These are phyloP conservation scores for Cercospora brassicicola DNA, from an alignment of 2,329 filamentous ascomycete species.

Conservation along the genomic window DNA sequence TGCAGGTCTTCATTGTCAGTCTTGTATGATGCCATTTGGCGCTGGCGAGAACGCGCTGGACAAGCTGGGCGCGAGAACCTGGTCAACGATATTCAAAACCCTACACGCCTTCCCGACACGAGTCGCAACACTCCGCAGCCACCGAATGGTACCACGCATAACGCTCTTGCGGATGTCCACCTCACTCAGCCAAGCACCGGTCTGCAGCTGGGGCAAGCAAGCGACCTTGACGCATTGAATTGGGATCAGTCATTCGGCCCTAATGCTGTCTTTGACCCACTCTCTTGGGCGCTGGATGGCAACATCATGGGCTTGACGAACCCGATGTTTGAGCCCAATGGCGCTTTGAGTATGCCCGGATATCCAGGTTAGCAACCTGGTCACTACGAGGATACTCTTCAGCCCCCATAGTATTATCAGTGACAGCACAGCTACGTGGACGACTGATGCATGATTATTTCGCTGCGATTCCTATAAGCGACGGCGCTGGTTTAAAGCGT, in stretches of 20 bases:
- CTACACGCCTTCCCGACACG: slow-evolving; percentile 54
- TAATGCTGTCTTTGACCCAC: slow-evolving; percentile 86
- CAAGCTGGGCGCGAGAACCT: slow-evolving; percentile 49
- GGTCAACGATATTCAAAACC: slow-evolving; percentile 71
- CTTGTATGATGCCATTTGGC: slow-evolving; percentile 81
- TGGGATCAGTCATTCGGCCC: slow-evolving; percentile 43
- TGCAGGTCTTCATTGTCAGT: slow-evolving; percentile 83
- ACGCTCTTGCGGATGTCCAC: slow-evolving; percentile 22
- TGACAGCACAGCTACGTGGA: background rate
- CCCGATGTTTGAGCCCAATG: slow-evolving; percentile 23
- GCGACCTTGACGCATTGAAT: slow-evolving; percentile 32
- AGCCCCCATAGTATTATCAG: background rate
- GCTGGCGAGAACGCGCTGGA: slow-evolving; percentile 74
- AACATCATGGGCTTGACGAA: slow-evolving; percentile 51
- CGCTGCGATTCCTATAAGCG: background rate
- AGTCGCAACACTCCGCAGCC: slow-evolving; percentile 34
- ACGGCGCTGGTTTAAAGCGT: background rate
- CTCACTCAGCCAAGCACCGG: slow-evolving; percentile 18
- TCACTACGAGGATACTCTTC: background rate
- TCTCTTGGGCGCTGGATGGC: slow-evolving; percentile 91
- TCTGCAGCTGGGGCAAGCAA: slow-evolving; percentile 20
- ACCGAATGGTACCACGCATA: background rate
- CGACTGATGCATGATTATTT: background rate
- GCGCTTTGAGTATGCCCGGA: slow-evolving; percentile 5
- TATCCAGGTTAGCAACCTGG: slow-evolving; percentile 16